A percentile compares a stretch with the other conserved stretches of the same genome.
phyloP scores from a whole-genome alignment of 768 basidiomycete genomes.

The Neoboletus brunneissimus region DNA sequence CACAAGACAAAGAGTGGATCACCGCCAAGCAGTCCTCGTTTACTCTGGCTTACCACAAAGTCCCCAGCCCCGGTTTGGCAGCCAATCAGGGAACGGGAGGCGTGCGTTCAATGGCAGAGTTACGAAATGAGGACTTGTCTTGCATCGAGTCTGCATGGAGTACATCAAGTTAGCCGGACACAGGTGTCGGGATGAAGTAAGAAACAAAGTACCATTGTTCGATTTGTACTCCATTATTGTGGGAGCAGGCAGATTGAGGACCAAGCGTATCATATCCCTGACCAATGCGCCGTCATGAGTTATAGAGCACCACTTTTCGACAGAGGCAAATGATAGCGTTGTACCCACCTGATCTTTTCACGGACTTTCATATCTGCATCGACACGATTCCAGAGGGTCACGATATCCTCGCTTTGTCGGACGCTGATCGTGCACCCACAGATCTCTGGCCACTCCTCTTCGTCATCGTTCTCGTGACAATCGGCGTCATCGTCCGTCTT shows the following conservation, averaged over 20 bases:
- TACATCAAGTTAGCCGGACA: slow-evolving; percentile 1
- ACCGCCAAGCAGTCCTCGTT: neutral
- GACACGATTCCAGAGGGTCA: slow-evolving; percentile 88
- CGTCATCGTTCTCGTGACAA: slow-evolving; percentile 35
- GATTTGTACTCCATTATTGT: slow-evolving; percentile 95
- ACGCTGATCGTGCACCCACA: slow-evolving; percentile 96
- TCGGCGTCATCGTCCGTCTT: slow-evolving; percentile 34
- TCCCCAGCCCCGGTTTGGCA: neutral
- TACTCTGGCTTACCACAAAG: neutral
- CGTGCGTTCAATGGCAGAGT: slow-evolving; percentile 52
- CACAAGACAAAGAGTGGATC: neutral
- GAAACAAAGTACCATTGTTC: slow-evolving; percentile 62
- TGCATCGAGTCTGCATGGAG: slow-evolving; percentile 72
- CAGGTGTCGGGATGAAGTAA: neutral
- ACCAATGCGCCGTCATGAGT: slow-evolving; percentile 4
- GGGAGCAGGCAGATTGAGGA: slow-evolving; percentile 69
- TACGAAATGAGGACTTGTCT: slow-evolving; percentile 83
- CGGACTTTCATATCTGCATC: slow-evolving; percentile 74
- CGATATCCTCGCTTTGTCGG: slow-evolving; percentile 88
- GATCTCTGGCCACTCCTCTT: slow-evolving; percentile 70
- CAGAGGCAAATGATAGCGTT: slow-evolving; percentile 28
- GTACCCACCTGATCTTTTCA: slow-evolving; percentile 76
- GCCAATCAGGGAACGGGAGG: slow-evolving; percentile 21
- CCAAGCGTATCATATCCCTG: slow-evolving; percentile 77
- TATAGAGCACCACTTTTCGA: neutral